Conservation (phyloP, 1,284 basidiomycete genomes). For the Malassezia caprae region DNA sequence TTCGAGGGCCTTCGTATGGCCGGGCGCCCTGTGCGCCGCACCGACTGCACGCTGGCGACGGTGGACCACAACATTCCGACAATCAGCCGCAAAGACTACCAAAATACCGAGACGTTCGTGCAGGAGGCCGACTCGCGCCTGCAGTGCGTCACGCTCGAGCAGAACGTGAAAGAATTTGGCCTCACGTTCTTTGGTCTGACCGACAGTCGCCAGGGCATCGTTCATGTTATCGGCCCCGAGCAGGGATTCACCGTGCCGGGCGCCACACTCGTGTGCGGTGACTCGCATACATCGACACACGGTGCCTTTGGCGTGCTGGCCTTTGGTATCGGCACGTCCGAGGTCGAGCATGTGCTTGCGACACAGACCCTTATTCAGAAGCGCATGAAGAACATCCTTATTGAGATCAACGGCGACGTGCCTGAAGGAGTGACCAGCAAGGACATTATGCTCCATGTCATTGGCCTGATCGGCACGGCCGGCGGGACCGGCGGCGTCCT, state of each 20-base stretch:
- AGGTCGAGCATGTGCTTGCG: constrained; percentile 47
- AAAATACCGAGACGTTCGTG: constrained; percentile 43
- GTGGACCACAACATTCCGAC: constrained; percentile 48
- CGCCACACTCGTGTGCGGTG: constrained; percentile 45
- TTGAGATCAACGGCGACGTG: constrained; percentile 44
- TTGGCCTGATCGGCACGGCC: constrained; percentile 46
- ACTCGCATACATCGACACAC: constrained; percentile 47
- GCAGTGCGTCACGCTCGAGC: constrained; percentile 45
- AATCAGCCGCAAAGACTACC: constrained; percentile 37
- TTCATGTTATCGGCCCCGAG: constrained; percentile 46
- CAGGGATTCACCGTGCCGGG: constrained; percentile 47
- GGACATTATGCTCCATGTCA: constrained; percentile 45
- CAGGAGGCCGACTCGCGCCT: constrained; percentile 40
- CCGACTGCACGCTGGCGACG: constrained; percentile 46
- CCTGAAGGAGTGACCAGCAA: constrained; percentile 44
- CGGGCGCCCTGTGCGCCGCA: constrained; percentile 33
- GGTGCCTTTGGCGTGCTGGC: constrained; percentile 46
- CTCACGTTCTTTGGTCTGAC: constrained; percentile 45
- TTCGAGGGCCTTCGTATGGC: constrained; percentile 45
- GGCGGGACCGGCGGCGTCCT: constrained; percentile 45
- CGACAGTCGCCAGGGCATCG: constrained; percentile 46
- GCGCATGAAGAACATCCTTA: constrained; percentile 45
- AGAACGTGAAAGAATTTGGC: constrained; percentile 45
- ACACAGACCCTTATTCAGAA: constrained; percentile 46
- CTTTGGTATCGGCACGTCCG: constrained; percentile 46